Conservation (phyloP, 768 basidiomycete species). For the Podaxis sp. region DNA sequence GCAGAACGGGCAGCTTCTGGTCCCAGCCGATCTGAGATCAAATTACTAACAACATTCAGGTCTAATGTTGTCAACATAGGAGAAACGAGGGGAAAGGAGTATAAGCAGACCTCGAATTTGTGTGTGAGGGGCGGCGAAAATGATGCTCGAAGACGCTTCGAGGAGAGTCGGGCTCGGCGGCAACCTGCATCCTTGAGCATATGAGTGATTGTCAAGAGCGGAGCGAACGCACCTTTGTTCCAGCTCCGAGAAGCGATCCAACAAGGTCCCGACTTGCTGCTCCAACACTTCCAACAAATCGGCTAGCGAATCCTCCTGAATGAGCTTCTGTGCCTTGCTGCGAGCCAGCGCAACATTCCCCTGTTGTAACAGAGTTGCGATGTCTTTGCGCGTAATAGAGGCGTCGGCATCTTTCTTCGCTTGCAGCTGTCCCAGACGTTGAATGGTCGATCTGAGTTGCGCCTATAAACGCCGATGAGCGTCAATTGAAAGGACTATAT, state of each 20-base stretch:
- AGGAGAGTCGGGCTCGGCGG: constrained; percentile 48
- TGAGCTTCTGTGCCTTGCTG: constrained; percentile 67
- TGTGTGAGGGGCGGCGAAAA: constrained; percentile 55
- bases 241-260: constrained; percentile 58
- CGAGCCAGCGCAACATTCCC: constrained; percentile 63
- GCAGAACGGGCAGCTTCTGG: constrained; percentile 56
- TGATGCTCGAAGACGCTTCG: constrained; percentile 71
- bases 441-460: constrained; percentile 61
- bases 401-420: constrained; percentile 66
- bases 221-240: constrained; percentile 40
- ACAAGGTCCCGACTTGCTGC: constrained; percentile 61
- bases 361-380: constrained; percentile 63
- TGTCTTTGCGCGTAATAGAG: constrained; percentile 62
- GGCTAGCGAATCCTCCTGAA: constrained; percentile 58
- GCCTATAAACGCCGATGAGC: constrained; percentile 34
- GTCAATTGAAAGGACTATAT: neutral
- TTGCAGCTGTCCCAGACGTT: constrained; percentile 67
- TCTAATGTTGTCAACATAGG: constrained; percentile 44
- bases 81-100: neutral
- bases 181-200: constrained; percentile 25
- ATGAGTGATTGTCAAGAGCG: neutral
- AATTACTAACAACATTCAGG: constrained; percentile 49
- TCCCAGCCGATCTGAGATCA: constrained; percentile 56
- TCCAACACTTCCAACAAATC: constrained; percentile 66
- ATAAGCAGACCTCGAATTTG: constrained; percentile 53